phyloP scores from a whole-genome alignment of 2,329 filamentous ascomycete genomes.

The Juglanconis sp. region DNA sequence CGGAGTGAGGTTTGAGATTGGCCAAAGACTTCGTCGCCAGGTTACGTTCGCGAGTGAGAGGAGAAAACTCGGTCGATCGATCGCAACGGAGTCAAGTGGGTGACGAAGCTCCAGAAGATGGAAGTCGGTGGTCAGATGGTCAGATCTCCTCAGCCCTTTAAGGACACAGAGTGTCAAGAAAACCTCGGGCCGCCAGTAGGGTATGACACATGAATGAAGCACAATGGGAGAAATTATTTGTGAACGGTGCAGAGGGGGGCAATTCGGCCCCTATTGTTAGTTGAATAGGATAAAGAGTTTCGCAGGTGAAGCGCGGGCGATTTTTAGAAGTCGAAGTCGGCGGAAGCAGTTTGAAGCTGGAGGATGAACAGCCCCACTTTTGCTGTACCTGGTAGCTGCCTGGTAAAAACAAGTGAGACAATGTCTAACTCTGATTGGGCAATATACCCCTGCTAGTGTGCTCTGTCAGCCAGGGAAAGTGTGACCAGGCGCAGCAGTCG shows the following conservation, averaged over 20 bases:
- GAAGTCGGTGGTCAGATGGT: neutral
- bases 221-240: neutral
- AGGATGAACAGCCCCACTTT: neutral
- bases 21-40: neutral
- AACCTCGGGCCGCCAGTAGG: neutral
- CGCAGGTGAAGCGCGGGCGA: neutral
- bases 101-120: neutral
- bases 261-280: slow-evolving; percentile 2
- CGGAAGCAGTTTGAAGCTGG: neutral
- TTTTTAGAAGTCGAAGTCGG: slow-evolving; percentile 1
- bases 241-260: neutral
- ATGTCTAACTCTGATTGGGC: neutral
- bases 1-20: neutral
- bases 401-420: neutral
- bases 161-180: neutral
- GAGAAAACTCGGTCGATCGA: neutral
- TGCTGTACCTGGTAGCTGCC: neutral
- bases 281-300: neutral
- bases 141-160: neutral
- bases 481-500: slow-evolving; percentile 15
- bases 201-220: neutral
- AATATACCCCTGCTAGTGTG: neutral
- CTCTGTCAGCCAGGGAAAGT: neutral
- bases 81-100: neutral
- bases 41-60: neutral